Evolutionary conservation across 2,329 filamentous ascomycete genomes (phyloP), one percentile per base, ranked within the genome.

Genomic region (Sphaceloma murrayae): DNA sequence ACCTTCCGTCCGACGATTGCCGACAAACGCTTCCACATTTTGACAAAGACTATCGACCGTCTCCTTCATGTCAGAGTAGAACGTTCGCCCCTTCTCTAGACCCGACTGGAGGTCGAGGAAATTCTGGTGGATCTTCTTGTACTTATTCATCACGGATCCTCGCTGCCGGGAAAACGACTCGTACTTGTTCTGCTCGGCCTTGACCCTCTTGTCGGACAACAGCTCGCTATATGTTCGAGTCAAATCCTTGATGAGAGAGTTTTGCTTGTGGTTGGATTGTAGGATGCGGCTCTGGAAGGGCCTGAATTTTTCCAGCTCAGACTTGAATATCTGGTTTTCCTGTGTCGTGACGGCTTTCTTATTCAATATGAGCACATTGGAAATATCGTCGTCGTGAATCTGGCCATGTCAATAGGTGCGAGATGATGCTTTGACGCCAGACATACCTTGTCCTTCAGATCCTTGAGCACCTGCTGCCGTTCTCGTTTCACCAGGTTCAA

Each of bases 381-480:
- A 95, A 51, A 98, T 98, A 57, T 98, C 93, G 58, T 98, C 93
- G 52, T 83, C 86, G 64, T 94, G 89, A 43, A 89, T 82, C 89
- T 95, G 52, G 24, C 9, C 11, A 22, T 29, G 27, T 38, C 8
- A 9, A 24, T 14, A 54, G 47, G 32, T 3, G 4, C 21, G 19
- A 26, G 11, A 40, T 9, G 21, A 34, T 14, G 5, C 8, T 13
- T 21, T 32, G 18, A 40, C 5, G n/a, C 10, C n/a, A 13, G 24
- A 10, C 72, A 55, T 63, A 93, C 91, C 80, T 94, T 96, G 53
- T 96, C 88, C 63, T 98, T 98, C 54, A 98, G 70, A 63, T 98
- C 91, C 62, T 95, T 96, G 52, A 98, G 66, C 30, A 95, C 85
- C 64, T 95, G 88, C 48, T 82, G 80, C 48, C 91, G 74, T 62